These are phyloP conservation scores for Puccinia coronata DNA, from an alignment of 1,284 basidiomycete species.

Conservation along the genomic window DNA sequence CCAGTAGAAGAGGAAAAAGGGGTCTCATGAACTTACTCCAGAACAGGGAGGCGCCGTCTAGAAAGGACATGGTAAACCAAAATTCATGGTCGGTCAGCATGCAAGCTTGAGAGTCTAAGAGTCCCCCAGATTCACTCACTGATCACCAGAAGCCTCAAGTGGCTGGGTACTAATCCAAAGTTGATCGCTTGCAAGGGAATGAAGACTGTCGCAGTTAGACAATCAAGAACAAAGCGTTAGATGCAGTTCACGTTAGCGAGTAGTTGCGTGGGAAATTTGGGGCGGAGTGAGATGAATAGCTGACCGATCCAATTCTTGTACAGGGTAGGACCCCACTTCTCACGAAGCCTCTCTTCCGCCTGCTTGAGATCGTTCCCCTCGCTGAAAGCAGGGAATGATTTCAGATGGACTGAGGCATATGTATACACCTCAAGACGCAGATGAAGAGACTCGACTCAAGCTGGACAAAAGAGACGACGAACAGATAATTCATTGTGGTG, in stretches of 20 bases:
- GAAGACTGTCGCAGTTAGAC: constrained; percentile 10
- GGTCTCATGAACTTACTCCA: constrained; percentile 40
- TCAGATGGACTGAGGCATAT: background rate
- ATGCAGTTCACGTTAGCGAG: background rate
- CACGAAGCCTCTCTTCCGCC: constrained; percentile 35
- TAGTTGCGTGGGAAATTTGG: background rate
- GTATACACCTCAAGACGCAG: no score
- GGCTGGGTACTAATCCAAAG: constrained; percentile 36
- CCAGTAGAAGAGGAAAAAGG: no score
- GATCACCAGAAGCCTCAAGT: constrained; percentile 39
- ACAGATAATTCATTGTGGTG: constrained; percentile 49
- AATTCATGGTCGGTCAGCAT: background rate
- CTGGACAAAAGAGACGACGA: background rate
- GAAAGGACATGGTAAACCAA: background rate
- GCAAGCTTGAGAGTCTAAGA: background rate
- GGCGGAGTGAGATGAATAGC: background rate
- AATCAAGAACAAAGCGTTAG: background rate
- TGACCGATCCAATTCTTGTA: constrained; percentile 45
- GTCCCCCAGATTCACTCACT: constrained; percentile 23
- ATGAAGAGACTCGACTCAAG: background rate
- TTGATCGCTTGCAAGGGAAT: constrained; percentile 38
- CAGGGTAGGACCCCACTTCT: constrained; percentile 47
- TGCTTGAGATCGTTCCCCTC: constrained; percentile 46
- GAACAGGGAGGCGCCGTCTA: constrained; percentile 41
- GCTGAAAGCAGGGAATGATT: background rate